phyloP scores from a whole-genome alignment of 2,329 filamentous ascomycete genomes.

The Fusarium drepaniforme region DNA sequence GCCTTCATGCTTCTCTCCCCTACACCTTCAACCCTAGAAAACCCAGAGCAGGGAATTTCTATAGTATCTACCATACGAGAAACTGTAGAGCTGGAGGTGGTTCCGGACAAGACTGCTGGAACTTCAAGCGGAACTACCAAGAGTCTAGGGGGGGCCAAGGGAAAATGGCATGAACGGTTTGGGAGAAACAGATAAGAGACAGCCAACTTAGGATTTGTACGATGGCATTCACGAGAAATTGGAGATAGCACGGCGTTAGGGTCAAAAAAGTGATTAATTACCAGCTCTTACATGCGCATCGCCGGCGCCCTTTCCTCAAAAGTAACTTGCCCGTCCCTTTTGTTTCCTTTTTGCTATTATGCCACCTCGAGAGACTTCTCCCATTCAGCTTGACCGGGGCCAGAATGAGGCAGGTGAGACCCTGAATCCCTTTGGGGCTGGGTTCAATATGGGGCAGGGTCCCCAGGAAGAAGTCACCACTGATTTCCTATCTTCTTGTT shows the following conservation, averaged over 20 bases:
- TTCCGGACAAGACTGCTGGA: slow-evolving; percentile 50
- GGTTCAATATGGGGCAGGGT: no score
- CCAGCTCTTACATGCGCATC: neutral
- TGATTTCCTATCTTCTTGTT: no score
- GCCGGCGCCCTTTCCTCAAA: neutral
- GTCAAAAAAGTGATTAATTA: neutral
- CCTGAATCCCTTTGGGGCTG: no score
- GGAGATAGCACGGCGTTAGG: slow-evolving; percentile 5
- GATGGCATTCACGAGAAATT: neutral
- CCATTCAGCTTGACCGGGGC: no score
- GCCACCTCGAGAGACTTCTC: no score
- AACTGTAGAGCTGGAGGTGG: slow-evolving; percentile 69
- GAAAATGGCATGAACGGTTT: slow-evolving; percentile 74
- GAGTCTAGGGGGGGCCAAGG: slow-evolving; percentile 48
- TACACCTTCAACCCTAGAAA: slow-evolving; percentile 15
- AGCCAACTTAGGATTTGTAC: neutral
- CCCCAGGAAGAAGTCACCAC: no score
- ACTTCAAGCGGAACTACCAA: slow-evolving; percentile 38
- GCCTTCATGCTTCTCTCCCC: slow-evolving; percentile 68
- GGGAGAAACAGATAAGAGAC: slow-evolving; percentile 56
- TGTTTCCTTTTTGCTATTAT: neutral
- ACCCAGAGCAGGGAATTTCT: slow-evolving; percentile 54
- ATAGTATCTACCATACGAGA: slow-evolving; percentile 70
- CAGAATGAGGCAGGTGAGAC: no score
- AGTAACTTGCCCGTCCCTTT: neutral